Evolutionary conservation across 495 filamentous ascomycete genomes (phyloP).

Genomic region (Umbilicaria muhlenbergii): DNA sequence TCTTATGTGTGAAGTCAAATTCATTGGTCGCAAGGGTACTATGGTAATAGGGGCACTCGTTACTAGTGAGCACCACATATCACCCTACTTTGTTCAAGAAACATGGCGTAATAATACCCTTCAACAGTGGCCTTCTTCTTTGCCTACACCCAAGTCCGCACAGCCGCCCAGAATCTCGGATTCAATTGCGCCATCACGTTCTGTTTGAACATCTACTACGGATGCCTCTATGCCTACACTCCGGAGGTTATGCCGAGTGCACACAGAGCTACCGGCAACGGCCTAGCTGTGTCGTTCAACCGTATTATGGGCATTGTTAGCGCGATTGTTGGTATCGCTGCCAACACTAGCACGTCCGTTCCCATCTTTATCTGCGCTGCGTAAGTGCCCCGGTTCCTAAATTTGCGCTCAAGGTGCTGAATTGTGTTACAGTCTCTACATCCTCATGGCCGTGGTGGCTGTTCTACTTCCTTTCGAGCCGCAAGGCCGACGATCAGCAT

Average conservation of each 20-base stretch:
- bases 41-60: constrained; percentile 24
- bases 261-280: constrained; percentile 28
- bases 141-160: constrained; percentile 28
- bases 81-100: no score
- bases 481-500: constrained; percentile 33
- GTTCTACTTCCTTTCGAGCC: constrained; percentile 57
- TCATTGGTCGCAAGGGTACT: constrained; percentile 22
- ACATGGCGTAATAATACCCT: no score
- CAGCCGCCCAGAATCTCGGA: constrained; percentile 24
- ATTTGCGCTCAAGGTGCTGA: no score
- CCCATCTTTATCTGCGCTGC: constrained; percentile 26
- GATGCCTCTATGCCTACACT: constrained; percentile 30
- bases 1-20: constrained; percentile 18
- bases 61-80: constrained; percentile 10
- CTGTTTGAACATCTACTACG: constrained; percentile 31
- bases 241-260: constrained; percentile 28
- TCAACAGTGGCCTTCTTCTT: constrained; percentile 21
- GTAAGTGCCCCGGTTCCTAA: no score
- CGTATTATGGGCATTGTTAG: constrained; percentile 24
- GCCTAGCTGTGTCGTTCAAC: constrained; percentile 24
- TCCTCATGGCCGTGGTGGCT: constrained; percentile 45
- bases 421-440: constrained; percentile 25
- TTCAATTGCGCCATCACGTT: constrained; percentile 26
- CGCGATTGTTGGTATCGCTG: constrained; percentile 24
- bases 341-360: constrained; percentile 19